A percentile compares a stretch with the other conserved stretches of the same genome.
phyloP scores from a whole-genome alignment of 1,284 basidiomycete genomes.

The Rhodotorula sp. region DNA sequence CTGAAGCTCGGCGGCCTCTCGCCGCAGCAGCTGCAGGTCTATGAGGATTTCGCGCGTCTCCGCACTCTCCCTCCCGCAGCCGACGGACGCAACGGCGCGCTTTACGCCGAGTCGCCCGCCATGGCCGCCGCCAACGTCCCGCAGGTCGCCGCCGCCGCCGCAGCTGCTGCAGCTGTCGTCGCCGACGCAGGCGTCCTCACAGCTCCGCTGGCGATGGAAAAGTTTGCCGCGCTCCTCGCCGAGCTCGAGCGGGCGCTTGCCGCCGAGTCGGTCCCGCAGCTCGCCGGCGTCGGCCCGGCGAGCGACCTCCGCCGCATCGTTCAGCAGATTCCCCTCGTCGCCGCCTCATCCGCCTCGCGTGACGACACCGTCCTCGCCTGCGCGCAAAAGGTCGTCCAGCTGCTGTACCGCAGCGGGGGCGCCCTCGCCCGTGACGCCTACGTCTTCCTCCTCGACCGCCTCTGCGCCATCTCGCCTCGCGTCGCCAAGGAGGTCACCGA shows the following conservation, averaged over 20 bases:
- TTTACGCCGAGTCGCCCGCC: constrained; percentile 33
- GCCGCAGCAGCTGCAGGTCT: constrained; percentile 78
- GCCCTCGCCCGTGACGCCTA: constrained; percentile 87
- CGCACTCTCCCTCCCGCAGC: constrained; percentile 22
- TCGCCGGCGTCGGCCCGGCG: constrained; percentile 69
- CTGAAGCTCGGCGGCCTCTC: constrained; percentile 81
- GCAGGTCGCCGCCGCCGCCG: constrained; percentile 23
- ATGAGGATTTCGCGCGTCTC: constrained; percentile 76
- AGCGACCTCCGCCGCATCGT: constrained; percentile 83
- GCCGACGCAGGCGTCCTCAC: constrained; percentile 30
- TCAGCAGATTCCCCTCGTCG: constrained; percentile 74
- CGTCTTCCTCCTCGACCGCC: constrained; percentile 78
- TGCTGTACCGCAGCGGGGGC: constrained; percentile 78
- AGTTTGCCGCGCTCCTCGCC: constrained; percentile 57
- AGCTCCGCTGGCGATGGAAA: constrained; percentile 46
- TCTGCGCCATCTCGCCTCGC: constrained; percentile 85
- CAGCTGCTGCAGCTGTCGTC: constrained; percentile 11
- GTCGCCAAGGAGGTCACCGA: constrained; percentile 95
- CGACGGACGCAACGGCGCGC: constrained; percentile 35
- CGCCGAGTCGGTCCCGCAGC: constrained; percentile 55
- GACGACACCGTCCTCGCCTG: constrained; percentile 85
- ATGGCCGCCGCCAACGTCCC: constrained; percentile 27
- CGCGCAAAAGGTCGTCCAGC: constrained; percentile 89
- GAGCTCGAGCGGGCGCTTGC: constrained; percentile 76
- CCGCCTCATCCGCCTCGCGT: constrained; percentile 71